Evolutionary conservation across 23 red algal genomes (phyloP), one percentile per base, ranked within the genome.

Genomic region (Gracilaria gracilis): DNA sequence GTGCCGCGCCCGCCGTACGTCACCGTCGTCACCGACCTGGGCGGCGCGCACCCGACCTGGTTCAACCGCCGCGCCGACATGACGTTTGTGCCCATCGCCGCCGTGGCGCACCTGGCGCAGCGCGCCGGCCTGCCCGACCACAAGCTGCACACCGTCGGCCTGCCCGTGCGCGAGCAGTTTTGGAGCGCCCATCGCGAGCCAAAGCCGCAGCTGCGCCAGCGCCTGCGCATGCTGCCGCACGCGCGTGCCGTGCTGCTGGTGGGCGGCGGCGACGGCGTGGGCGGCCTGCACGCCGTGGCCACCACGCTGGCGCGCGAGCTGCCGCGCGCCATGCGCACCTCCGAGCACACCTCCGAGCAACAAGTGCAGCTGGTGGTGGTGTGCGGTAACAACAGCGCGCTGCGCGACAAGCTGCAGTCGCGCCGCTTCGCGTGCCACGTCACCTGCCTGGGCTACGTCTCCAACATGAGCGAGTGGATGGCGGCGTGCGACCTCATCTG

Each of bases 11-110:
- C 71, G n/a, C 89, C 93, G 0, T 98, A 86, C 48, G 97, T 95
- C 38, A 98, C 97, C 46, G 97, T 98, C 29, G 93, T 98, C 49
- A 98, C 97, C 11, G 97, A 98, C 59, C 84, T 98, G 8, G 97
- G 97, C 61, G 92, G 93, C 67, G 93, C 89, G 9, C 93, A 98
- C 57, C 93, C 97, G 13, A 95, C 94, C 23, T 98, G 97, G 97
- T 95, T 98, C 77, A 50, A 92, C 61, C 47, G 58, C 28, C 35
- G 27, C 19, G 90, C 86, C 17, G 97, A 98, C 78, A 84, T 83
- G 69, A 37, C 83, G 49, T 98, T 92, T 84, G 91, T 95, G 39
- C 93, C 97, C 19, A 88, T 84, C n/a, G 51, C 64, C 4, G 81
- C 49, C 28, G 93, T 98, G 0, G 67, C 48, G 0, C 28, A 61